These are phyloP conservation scores for Climacium dendroides DNA, from an alignment of 225 moss, liverwort and hornwort species.

Conservation along the genomic window DNA sequence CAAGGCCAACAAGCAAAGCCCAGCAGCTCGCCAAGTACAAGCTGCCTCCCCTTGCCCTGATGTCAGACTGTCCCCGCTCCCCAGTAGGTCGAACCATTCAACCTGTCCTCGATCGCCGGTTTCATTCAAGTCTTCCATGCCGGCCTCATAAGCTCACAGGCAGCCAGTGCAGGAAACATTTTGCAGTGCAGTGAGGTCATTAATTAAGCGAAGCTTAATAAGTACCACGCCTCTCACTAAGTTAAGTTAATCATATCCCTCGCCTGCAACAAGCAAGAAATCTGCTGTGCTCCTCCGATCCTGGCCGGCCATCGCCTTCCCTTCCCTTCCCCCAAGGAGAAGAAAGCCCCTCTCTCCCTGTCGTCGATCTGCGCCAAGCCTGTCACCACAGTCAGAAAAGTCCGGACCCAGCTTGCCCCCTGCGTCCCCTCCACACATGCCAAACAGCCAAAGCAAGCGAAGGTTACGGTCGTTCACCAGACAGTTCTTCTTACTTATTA, in stretches of 20 bases:
- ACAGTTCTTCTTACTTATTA: background rate
- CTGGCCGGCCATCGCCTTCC: background rate
- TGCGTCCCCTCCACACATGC: background rate
- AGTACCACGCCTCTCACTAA: background rate
- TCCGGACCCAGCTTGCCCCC: background rate
- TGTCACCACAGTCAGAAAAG: background rate
- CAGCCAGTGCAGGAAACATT: background rate
- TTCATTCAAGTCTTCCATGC: background rate
- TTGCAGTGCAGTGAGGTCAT: background rate
- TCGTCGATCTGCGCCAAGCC: background rate
- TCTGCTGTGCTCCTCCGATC: background rate
- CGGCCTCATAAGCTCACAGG: background rate
- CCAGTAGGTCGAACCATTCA: background rate
- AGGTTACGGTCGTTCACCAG: background rate
- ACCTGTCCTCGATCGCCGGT: background rate
- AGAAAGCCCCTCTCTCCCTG: background rate
- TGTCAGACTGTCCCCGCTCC: background rate
- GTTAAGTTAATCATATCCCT: background rate
- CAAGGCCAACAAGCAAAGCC: background rate
- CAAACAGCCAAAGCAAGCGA: background rate
- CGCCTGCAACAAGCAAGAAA: background rate
- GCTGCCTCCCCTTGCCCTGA: background rate
- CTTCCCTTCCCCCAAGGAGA: background rate
- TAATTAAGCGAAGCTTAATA: background rate
- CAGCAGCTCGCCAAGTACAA: background rate